These are phyloP conservation scores for Epichloe brachyelytri DNA, from an alignment of 2,329 filamentous ascomycete genomes.

Conservation along the genomic window DNA sequence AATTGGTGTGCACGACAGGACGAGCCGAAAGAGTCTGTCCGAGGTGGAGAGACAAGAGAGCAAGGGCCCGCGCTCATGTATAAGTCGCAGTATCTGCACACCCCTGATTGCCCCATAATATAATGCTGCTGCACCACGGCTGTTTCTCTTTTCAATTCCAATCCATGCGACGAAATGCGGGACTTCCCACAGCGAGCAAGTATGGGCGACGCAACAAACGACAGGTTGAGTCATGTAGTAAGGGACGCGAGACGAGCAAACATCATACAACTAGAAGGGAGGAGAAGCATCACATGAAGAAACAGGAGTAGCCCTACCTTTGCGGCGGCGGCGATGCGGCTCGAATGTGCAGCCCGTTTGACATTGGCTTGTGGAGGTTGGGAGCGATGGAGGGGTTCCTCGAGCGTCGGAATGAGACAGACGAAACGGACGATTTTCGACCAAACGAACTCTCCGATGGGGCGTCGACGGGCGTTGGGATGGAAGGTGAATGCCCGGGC, in stretches of 20 bases:
- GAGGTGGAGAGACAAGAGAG: not conserved
- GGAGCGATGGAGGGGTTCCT: constrained; percentile 2
- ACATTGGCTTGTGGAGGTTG: not conserved
- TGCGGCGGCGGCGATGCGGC: constrained; percentile 5
- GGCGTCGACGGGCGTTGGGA: constrained; percentile 1
- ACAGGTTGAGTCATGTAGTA: not conserved
- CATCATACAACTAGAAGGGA: not conserved
- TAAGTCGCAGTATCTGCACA: not conserved
- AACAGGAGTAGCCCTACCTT: constrained; percentile 1
- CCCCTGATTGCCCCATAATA: not conserved
- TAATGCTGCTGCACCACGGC: not conserved
- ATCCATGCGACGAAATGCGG: not conserved
- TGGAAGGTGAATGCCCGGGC: constrained; percentile 9
- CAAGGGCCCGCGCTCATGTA: not conserved
- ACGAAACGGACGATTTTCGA: constrained; percentile 6
- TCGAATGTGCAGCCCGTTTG: not conserved
- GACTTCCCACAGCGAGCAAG: not conserved
- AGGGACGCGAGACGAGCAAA: not conserved
- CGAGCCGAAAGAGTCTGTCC: not conserved
- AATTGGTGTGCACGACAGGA: constrained; percentile 4
- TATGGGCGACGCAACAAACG: not conserved
- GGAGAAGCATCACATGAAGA: not conserved
- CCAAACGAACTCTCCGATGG: constrained; percentile 6
- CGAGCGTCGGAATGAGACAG: constrained; percentile 2
- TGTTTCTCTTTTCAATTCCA: not conserved